These are phyloP conservation scores for Usnea hakonensis DNA, from an alignment of 495 filamentous ascomycete species.

Conservation along the genomic window DNA sequence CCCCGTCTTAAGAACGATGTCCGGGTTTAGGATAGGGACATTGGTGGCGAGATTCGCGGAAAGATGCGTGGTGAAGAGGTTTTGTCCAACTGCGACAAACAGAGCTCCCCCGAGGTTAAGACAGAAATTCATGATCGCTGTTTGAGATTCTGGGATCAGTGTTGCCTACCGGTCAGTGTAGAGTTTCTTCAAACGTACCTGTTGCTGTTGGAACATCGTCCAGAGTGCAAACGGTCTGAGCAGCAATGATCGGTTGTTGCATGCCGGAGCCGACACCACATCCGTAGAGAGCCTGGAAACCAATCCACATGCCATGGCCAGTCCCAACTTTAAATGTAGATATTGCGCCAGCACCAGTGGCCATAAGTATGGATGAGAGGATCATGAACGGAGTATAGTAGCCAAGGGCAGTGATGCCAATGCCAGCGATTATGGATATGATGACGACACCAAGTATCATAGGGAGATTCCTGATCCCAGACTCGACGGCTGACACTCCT, in stretches of 20 bases:
- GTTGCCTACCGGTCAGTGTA: background rate
- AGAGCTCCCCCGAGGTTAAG: slow-evolving; percentile 66
- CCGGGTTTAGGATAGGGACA: slow-evolving; percentile 45
- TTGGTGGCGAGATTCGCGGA: slow-evolving; percentile 44
- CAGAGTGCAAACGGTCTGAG: slow-evolving; percentile 55
- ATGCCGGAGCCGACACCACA: slow-evolving; percentile 61
- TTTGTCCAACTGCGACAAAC: slow-evolving; percentile 69
- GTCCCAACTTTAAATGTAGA: slow-evolving; percentile 54
- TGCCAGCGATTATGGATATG: slow-evolving; percentile 54
- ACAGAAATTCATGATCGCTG: slow-evolving; percentile 53
- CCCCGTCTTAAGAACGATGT: slow-evolving; percentile 49
- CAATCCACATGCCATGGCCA: slow-evolving; percentile 57
- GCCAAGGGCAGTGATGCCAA: slow-evolving; percentile 51
- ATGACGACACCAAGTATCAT: slow-evolving; percentile 59
- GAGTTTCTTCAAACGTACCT: slow-evolving; percentile 23
- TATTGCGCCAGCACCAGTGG: slow-evolving; percentile 64
- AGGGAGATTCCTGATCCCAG: slow-evolving; percentile 73
- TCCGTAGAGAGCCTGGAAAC: slow-evolving; percentile 66
- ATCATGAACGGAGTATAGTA: slow-evolving; percentile 76
- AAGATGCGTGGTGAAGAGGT: slow-evolving; percentile 67
- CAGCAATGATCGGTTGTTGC: slow-evolving; percentile 61
- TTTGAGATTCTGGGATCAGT: background rate
- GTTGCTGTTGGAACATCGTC: slow-evolving; percentile 61
- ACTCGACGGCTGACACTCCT: slow-evolving; percentile 54
- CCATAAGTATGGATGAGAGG: slow-evolving; percentile 45